phyloP scores from a whole-genome alignment of 345 rosid species.

The Draba incana region DNA sequence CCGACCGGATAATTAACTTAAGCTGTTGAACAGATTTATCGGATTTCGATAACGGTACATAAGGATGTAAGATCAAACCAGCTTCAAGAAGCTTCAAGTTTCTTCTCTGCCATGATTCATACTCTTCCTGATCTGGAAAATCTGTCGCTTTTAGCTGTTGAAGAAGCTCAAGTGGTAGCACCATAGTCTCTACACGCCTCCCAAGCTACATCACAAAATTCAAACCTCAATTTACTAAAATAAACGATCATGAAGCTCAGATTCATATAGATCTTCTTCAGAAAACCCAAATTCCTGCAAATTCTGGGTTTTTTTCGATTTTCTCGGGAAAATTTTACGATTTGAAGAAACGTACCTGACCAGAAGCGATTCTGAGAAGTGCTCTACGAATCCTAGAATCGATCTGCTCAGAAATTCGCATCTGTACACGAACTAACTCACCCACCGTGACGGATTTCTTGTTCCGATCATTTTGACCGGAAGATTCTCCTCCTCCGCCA shows the following conservation, averaged over 20 bases:
- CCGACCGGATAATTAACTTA: conserved; percentile 57
- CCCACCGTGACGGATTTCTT: conserved; percentile 74
- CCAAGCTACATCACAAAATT: conserved; percentile 64
- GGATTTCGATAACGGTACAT: conserved; percentile 57
- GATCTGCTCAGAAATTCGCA: conserved; percentile 76
- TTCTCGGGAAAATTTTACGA: background rate
- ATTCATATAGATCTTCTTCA: background rate
- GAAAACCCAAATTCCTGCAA: background rate
- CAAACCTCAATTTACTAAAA: conserved; percentile 5
- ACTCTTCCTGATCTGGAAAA: conserved; percentile 73
- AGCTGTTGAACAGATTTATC: conserved; percentile 58
- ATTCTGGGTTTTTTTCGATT: background rate
- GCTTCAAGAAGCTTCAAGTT: conserved; percentile 84
- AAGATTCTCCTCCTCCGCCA: conserved; percentile 42
- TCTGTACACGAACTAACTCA: conserved; percentile 77
- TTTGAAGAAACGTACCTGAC: conserved; percentile 59
- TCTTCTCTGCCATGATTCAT: conserved; percentile 83
- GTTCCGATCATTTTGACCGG: conserved; percentile 42
- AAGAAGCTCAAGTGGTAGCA: conserved; percentile 85
- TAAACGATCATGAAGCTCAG: conserved; percentile 15
- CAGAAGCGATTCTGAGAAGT: conserved; percentile 77
- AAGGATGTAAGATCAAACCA: conserved; percentile 81
- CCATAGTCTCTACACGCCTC: conserved; percentile 73
- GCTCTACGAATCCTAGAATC: conserved; percentile 92
- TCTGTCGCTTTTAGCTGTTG: conserved; percentile 82